Evolutionary conservation across 768 basidiomycete species (phyloP).

Genomic region (Coprinopsis cinerea): DNA sequence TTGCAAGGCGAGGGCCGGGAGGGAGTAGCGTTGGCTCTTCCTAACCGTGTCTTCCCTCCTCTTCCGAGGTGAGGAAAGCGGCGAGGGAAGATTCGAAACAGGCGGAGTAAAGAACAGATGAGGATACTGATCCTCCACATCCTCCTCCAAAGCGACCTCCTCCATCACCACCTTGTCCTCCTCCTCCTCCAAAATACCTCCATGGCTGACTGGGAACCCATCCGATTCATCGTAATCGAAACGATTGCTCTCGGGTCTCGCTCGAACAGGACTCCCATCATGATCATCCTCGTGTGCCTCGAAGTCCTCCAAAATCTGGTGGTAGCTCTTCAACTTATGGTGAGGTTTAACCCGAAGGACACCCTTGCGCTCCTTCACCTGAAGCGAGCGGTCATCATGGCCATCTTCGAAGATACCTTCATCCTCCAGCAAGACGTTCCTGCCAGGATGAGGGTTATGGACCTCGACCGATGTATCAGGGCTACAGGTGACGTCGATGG

Average conservation of each 20-base stretch:
- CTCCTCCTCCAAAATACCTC: slow-evolving; percentile 11
- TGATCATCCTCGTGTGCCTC: slow-evolving; percentile 14
- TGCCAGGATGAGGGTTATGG: no score
- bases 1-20: slow-evolving; percentile 74
- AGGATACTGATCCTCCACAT: slow-evolving; percentile 13
- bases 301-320: slow-evolving; percentile 64
- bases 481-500: slow-evolving; percentile 30
- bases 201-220: no score
- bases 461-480: slow-evolving; percentile 15
- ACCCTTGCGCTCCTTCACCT: slow-evolving; percentile 20
- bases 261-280: neutral
- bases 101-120: slow-evolving; percentile 16
- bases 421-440: slow-evolving; percentile 8
- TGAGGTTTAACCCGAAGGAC: slow-evolving; percentile 28
- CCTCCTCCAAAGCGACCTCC: slow-evolving; percentile 7
- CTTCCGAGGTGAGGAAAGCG: slow-evolving; percentile 20
- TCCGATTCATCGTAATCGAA: slow-evolving; percentile 1
- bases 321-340: slow-evolving; percentile 55
- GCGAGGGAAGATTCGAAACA: slow-evolving; percentile 16
- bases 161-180: neutral
- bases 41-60: slow-evolving; percentile 53
- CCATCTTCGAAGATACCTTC: slow-evolving; percentile 5
- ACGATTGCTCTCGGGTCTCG: neutral
- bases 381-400: slow-evolving; percentile 8
- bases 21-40: slow-evolving; percentile 63